These are phyloP conservation scores for Cordyceps fumosorosea DNA, from an alignment of 2,329 filamentous ascomycete species.

Conservation along the genomic window DNA sequence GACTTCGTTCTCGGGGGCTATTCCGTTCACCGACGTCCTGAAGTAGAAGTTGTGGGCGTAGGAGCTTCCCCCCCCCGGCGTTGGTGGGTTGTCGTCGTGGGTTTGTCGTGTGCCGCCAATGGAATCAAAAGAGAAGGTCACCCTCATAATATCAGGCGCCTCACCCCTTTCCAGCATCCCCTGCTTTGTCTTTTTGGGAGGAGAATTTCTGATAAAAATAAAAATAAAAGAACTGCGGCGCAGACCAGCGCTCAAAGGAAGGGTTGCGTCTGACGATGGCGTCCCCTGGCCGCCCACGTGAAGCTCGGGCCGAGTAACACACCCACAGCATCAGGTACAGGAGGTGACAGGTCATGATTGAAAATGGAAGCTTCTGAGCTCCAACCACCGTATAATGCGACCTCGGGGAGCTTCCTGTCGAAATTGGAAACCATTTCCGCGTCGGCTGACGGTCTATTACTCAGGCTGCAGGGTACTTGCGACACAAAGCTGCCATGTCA, in stretches of 20 bases:
- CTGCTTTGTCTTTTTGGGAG: too few relatives aligned
- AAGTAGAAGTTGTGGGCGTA: neutral
- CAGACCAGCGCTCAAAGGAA: too few relatives aligned
- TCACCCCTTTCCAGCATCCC: too few relatives aligned
- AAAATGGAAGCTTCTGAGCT: neutral
- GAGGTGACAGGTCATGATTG: neutral
- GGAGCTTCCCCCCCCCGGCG: neutral
- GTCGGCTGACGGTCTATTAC: constrained; percentile 8
- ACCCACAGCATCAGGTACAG: too few relatives aligned
- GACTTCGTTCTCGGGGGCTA: neutral
- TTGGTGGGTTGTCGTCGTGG: too few relatives aligned
- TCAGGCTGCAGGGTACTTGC: constrained; percentile 8
- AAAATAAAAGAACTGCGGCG: too few relatives aligned
- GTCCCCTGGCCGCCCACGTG: too few relatives aligned
- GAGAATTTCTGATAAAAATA: too few relatives aligned
- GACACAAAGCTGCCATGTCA: neutral
- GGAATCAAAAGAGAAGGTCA: neutral
- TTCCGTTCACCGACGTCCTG: neutral
- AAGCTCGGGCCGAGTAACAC: too few relatives aligned
- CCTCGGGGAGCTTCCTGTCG: neutral
- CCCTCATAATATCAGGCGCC: too few relatives aligned
- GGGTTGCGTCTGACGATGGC: too few relatives aligned
- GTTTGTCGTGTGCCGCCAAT: neutral
- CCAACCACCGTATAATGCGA: neutral
- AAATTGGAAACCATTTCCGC: neutral